phyloP scores from a whole-genome alignment of 129 eudicot species.

The Saposhnikovia divaricata region DNA sequence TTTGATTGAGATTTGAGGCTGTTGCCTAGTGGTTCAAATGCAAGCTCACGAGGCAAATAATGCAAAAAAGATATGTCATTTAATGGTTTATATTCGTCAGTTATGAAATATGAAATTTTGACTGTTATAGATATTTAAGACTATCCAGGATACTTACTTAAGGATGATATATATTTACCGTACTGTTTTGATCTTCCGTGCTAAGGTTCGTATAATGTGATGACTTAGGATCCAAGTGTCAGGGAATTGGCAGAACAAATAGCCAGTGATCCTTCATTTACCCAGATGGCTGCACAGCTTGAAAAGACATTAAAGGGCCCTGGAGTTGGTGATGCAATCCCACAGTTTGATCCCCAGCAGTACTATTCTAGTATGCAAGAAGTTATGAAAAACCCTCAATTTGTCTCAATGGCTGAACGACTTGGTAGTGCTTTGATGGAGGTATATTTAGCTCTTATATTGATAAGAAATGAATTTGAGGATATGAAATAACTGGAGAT shows the following conservation, averaged over 20 bases:
- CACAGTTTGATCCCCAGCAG: conserved; percentile 74
- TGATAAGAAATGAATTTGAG: background rate
- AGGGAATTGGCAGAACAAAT: conserved; percentile 93
- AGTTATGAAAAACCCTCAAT: conserved; percentile 97
- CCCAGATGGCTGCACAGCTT: conserved; percentile 92
- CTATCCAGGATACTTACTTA: background rate
- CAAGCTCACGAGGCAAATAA: background rate
- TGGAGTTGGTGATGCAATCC: conserved; percentile 38
- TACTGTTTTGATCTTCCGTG: background rate
- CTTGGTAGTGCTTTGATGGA: conserved; percentile 89
- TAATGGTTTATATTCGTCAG: background rate
- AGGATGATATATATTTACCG: background rate
- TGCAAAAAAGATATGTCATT: background rate
- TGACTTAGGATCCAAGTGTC: conserved; percentile 80
- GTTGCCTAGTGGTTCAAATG: background rate
- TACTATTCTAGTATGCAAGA: conserved; percentile 89
- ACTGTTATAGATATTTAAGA: background rate
- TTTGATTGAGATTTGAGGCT: background rate
- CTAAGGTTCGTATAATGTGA: background rate
- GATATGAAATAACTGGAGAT: background rate
- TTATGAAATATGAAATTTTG: background rate
- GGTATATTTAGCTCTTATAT: conserved; percentile 29
- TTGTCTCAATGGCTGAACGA: conserved; percentile 92
- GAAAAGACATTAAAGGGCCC: conserved; percentile 80
- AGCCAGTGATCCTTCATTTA: conserved; percentile 93